Evolutionary conservation across 2,329 filamentous ascomycete genomes (phyloP), one percentile per base, ranked within the genome.

Genomic region (Aureobasidium sp.): DNA sequence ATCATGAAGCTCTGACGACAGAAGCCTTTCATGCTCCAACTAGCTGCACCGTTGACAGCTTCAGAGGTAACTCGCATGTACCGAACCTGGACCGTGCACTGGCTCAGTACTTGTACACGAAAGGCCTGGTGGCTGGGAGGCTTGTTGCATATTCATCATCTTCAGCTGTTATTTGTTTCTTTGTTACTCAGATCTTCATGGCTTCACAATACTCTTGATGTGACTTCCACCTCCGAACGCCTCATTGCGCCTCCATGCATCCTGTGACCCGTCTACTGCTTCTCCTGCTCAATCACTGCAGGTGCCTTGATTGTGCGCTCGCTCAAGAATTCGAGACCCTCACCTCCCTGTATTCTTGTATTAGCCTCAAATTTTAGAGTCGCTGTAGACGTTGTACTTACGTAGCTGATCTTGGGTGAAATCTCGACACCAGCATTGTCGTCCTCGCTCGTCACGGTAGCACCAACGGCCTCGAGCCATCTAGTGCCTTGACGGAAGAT

Each of bases 341-440:
- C 85, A 62, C 85, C 85, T 59, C 80, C 82, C 82, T 85, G 65
- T 41, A 63, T 12, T 8, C n/a, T 4, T 9, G 26, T 43, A 26
- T 60, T 51, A 60, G 57, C 46, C 9, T 34, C 10, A 27, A 20
- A 2, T 32, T n/a, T 3, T 3, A 13, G 10, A 32, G 15, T 29
- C 39, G 59, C 44, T 51, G 41, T 59, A 2, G 24, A 8, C 20
- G 17, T 20, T 56, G 26, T 55, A 59, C 90, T 85, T 85, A 95
- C 92, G 73, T 99, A 99, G 84, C 92, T 97, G 73, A 95, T 88
- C 70, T 96, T 79, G 41, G 94, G 94, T 60, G 92, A 96, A 20
- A 99, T 86, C 75, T 99, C 94, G 39, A 99, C 82, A 41, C 94
- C 93, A 17, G 81, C 79, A 15, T 82, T 81, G 5, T 77, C 74